phyloP scores from a whole-genome alignment of 352 stramenopile genomes.

The Globisporangium splendens region DNA sequence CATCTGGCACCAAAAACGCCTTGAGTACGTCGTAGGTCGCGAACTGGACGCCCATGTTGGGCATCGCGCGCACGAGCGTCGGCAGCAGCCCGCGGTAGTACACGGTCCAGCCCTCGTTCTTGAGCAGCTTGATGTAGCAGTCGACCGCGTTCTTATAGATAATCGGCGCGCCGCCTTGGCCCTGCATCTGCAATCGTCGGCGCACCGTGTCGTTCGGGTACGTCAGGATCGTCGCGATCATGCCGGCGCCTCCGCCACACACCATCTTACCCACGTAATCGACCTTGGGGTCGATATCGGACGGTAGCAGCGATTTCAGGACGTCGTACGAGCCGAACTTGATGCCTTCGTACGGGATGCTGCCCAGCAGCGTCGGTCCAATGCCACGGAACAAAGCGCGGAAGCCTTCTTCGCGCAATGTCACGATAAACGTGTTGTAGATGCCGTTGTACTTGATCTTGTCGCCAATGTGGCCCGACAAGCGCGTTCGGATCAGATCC shows the following conservation, averaged over 20 bases:
- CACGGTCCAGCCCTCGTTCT: constrained; percentile 56
- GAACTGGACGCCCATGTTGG: constrained; percentile 88
- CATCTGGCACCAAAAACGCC: constrained; percentile 22
- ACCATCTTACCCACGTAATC: constrained; percentile 68
- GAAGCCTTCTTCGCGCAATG: constrained; percentile 64
- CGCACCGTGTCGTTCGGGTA: constrained; percentile 89
- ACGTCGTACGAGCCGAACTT: constrained; percentile 82
- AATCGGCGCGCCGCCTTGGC: constrained; percentile 45
- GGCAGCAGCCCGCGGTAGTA: constrained; percentile 76
- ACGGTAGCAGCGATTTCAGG: constrained; percentile 45
- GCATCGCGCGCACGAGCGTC: constrained; percentile 80
- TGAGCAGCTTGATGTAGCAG: constrained; percentile 69
- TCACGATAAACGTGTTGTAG: constrained; percentile 58
- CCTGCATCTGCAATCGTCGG: constrained; percentile 84
- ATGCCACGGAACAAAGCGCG: constrained; percentile 68
- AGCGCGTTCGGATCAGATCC: constrained; percentile 77
- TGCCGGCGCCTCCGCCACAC: constrained; percentile 71
- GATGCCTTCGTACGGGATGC: constrained; percentile 78
- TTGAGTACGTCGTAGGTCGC: constrained; percentile 83
- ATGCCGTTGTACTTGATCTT: constrained; percentile 75
- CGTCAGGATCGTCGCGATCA: constrained; percentile 83
- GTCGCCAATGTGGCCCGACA: constrained; percentile 69
- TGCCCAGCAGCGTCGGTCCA: constrained; percentile 62
- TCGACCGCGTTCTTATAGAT: constrained; percentile 74
- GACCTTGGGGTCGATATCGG: constrained; percentile 55